Percentiles rank a stretch among this genome's conserved stretches.
phyloP scores from a whole-genome alignment of 1,284 basidiomycete genomes.

The Pseudomicrostroma phylloplanum region DNA sequence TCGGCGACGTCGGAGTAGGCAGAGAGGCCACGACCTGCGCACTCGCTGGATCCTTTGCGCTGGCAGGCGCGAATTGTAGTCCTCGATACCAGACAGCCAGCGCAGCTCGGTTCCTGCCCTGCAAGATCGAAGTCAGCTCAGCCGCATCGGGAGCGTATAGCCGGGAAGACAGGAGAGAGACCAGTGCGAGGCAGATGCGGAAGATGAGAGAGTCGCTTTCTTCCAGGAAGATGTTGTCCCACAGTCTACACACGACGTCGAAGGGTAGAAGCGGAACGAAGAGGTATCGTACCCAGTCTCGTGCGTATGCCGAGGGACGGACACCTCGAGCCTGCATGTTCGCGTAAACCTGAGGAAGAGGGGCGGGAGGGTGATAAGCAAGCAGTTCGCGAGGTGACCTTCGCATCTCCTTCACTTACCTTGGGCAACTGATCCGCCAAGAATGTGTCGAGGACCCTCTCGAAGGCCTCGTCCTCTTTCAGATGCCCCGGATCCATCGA shows the following conservation, averaged over 20 bases:
- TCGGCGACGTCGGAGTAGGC: not conserved
- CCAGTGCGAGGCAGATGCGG: slow-evolving; percentile 34
- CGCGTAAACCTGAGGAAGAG: slow-evolving; percentile 21
- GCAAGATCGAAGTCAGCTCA: slow-evolving; percentile 30
- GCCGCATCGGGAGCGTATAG: slow-evolving; percentile 37
- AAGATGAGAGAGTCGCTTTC: slow-evolving; percentile 30
- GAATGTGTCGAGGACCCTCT: slow-evolving; percentile 82
- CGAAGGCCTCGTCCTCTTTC: not conserved
- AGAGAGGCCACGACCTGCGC: not conserved
- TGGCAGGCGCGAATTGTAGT: not conserved
- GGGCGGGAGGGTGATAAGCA: not conserved
- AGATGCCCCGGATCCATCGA: slow-evolving; percentile 23
- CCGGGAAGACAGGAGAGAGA: slow-evolving; percentile 35
- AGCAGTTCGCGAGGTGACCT: not conserved
- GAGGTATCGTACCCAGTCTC: slow-evolving; percentile 32
- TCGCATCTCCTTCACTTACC: slow-evolving; percentile 56
- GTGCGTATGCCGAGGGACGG: slow-evolving; percentile 24
- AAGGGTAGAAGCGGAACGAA: slow-evolving; percentile 37
- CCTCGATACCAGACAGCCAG: slow-evolving; percentile 29
- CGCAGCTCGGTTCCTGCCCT: slow-evolving; percentile 34
- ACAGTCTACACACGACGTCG: slow-evolving; percentile 37
- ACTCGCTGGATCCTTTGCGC: not conserved
- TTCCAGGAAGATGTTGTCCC: slow-evolving; percentile 33
- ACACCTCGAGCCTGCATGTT: slow-evolving; percentile 37
- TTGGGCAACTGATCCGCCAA: slow-evolving; percentile 87